Evolutionary conservation across 73 alveolate species (phyloP).

Genomic region (Symbiodinium pilosum): DNA sequence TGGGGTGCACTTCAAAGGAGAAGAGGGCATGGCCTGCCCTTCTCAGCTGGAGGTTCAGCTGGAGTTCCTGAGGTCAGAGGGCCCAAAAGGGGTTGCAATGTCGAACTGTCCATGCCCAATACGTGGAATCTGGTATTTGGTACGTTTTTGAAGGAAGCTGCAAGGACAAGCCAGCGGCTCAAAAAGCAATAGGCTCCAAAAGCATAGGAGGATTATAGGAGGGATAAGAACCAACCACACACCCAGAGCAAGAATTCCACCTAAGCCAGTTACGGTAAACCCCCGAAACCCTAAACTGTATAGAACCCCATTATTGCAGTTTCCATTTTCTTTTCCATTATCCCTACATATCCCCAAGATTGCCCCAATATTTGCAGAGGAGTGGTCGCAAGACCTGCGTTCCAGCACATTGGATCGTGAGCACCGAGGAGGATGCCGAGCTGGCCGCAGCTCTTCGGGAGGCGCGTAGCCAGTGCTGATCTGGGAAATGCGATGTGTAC

Average conservation of each 20-base stretch:
- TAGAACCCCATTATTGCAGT: neutral
- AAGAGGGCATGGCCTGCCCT: conserved; percentile 4
- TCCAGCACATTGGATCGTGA: conserved; percentile 72
- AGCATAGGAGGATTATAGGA: neutral
- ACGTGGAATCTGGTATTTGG: neutral
- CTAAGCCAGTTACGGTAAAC: too few relatives aligned
- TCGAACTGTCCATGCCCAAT: neutral
- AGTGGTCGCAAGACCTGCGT: conserved; percentile 52
- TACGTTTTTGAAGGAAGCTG: neutral
- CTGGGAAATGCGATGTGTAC: too few relatives aligned
- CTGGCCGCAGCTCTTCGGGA: conserved; percentile 85
- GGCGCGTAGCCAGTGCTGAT: neutral
- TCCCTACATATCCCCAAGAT: too few relatives aligned
- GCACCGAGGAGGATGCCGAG: conserved; percentile 76
- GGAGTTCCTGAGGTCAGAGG: conserved; percentile 25
- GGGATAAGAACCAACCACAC: neutral
- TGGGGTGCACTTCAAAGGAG: conserved; percentile 60
- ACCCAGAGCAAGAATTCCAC: neutral
- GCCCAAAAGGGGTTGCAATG: neutral
- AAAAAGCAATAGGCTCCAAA: too few relatives aligned
- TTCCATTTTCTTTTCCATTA: neutral
- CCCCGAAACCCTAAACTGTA: too few relatives aligned
- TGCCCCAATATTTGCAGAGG: too few relatives aligned
- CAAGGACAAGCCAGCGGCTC: neutral
- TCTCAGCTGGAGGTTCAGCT: conserved; percentile 90